phyloP scores from a whole-genome alignment of 495 filamentous ascomycete species.

The Podospora pseudocomata region DNA sequence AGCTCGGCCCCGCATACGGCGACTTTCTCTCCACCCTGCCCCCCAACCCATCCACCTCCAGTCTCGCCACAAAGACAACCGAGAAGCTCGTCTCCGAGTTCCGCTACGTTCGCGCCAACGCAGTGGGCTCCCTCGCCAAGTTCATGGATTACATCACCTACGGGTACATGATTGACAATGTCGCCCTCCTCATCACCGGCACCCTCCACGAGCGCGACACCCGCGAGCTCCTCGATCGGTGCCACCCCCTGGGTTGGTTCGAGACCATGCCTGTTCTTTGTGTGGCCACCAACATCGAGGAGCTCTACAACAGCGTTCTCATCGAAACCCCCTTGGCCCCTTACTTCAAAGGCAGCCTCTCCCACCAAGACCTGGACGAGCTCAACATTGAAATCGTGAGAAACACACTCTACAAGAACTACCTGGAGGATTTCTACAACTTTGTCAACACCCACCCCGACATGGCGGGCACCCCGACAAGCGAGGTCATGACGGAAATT shows the following conservation, averaged over 20 bases:
- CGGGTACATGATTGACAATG: constrained; percentile 99
- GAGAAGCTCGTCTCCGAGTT: constrained; percentile 98
- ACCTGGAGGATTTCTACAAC: constrained; percentile 93
- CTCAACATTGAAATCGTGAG: constrained; percentile 99
- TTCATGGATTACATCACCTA: constrained; percentile 98
- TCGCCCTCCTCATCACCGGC: constrained; percentile 95
- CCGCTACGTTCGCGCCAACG: constrained; percentile 88
- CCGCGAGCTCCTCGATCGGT: constrained; percentile 88
- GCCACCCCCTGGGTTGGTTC: constrained; percentile 97
- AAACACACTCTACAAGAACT: constrained; percentile 99
- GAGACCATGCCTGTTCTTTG: constrained; percentile 98
- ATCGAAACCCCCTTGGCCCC: constrained; percentile 93
- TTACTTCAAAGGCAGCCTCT: constrained; percentile 94
- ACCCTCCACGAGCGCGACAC: constrained; percentile 98
- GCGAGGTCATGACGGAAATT: constrained; percentile 91
- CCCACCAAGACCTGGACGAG: constrained; percentile 95
- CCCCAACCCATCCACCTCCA: constrained; percentile 93
- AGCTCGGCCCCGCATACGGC: constrained; percentile 93
- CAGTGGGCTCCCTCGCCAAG: constrained; percentile 81
- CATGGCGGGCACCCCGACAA: constrained; percentile 79
- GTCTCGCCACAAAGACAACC: constrained; percentile 89
- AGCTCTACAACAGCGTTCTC: constrained; percentile 95
- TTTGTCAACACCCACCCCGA: constrained; percentile 86
- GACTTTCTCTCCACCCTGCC: constrained; percentile 94
- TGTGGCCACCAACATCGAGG: constrained; percentile 96